Evolutionary conservation across 495 filamentous ascomycete species (phyloP).

Genomic region (Podospora sp.): DNA sequence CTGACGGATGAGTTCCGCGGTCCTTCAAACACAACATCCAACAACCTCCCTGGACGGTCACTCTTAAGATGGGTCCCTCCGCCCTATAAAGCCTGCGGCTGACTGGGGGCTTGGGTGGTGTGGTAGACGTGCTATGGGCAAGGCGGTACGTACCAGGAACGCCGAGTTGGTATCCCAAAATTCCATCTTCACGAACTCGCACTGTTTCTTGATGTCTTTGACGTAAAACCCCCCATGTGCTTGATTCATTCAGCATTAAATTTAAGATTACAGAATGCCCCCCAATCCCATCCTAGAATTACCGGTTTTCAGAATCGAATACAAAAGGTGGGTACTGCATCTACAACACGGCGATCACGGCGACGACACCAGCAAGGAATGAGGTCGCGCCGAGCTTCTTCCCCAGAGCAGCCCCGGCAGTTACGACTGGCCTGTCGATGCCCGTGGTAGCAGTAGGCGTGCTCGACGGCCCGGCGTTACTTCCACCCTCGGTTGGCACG

Average conservation of each 20-base stretch:
- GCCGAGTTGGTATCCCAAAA: too few species aligned
- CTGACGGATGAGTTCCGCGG: too few species aligned
- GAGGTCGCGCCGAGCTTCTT: neutral
- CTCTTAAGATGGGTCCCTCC: too few species aligned
- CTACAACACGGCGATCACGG: neutral
- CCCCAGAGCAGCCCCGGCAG: neutral
- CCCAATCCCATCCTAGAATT: neutral
- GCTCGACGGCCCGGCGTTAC: neutral
- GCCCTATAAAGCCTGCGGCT: too few species aligned
- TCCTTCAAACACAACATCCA: too few species aligned
- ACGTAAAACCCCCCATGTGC: too few species aligned
- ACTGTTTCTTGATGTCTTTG: too few species aligned
- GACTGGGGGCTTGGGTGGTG: too few species aligned
- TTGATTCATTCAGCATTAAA: constrained; percentile 1
- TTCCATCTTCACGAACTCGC: too few species aligned
- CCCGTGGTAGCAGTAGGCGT: neutral
- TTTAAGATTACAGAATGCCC: neutral
- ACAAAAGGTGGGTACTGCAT: neutral
- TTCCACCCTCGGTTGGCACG: neutral
- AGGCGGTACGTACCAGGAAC: too few species aligned
- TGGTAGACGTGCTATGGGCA: too few species aligned
- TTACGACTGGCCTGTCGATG: neutral
- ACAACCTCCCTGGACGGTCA: too few species aligned
- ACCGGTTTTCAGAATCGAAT: neutral
- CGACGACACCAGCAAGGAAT: neutral